Percentiles rank a stretch among this genome's conserved stretches.
phyloP scores from a whole-genome alignment of 306 rosid species.

The Astragalus membranaceus region DNA sequence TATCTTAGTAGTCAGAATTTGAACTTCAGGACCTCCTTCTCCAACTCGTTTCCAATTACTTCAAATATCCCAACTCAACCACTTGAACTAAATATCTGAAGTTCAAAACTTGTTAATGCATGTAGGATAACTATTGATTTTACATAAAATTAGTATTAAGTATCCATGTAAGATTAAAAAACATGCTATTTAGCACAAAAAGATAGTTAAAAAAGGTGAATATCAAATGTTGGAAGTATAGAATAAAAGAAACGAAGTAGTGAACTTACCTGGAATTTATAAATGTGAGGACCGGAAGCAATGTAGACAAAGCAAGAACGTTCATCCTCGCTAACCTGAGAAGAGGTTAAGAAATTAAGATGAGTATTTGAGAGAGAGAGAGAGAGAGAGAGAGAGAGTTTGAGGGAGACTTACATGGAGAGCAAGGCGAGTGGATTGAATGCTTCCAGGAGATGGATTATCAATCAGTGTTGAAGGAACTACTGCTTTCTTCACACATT shows the following conservation, averaged over 20 bases:
- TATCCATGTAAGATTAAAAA: neutral
- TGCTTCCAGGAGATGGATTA: conserved; percentile 74
- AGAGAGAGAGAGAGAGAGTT: neutral
- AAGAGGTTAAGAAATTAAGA: neutral
- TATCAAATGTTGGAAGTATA: too few species aligned
- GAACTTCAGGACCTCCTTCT: too few species aligned
- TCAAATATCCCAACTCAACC: too few species aligned
- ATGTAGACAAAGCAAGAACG: conserved; percentile 52
- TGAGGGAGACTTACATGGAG: conserved; percentile 66
- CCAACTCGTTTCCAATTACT: too few species aligned
- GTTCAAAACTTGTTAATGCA: neutral
- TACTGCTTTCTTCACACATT: conserved; percentile 58
- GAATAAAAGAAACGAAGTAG: neutral
- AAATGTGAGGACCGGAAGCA: conserved; percentile 71
- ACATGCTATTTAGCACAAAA: neutral
- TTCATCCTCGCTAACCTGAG: conserved; percentile 41
- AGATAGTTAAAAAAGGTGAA: neutral
- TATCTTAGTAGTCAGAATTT: too few species aligned
- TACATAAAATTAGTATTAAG: neutral
- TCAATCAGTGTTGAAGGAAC: conserved; percentile 60
- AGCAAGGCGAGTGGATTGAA: conserved; percentile 84
- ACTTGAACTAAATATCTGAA: neutral
- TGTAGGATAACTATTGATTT: neutral
- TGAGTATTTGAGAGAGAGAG: neutral
- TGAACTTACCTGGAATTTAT: conserved; percentile 51